Evolutionary conservation across 225 moss, liverwort and hornwort species (phyloP).

Genomic region (Polytrichum formosum): DNA sequence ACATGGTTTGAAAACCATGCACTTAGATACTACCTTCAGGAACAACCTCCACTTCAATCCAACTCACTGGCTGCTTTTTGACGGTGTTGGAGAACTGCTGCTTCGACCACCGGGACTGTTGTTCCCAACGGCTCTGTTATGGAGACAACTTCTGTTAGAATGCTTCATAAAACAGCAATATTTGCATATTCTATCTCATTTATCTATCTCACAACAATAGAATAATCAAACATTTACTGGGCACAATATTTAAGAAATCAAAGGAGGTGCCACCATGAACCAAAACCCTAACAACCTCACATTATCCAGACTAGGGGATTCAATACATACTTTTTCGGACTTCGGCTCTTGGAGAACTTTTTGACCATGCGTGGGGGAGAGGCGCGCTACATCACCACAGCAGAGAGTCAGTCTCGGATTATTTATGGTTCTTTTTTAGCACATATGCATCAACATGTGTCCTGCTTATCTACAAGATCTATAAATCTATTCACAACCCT

Average conservation of each 20-base stretch:
- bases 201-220: too few species aligned
- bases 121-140: slow-evolving; percentile 52
- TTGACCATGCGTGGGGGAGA: slow-evolving; percentile 62
- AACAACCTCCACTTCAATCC: slow-evolving; percentile 19
- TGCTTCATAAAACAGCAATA: neutral
- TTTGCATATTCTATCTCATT: too few species aligned
- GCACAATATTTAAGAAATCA: too few species aligned
- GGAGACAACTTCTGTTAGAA: neutral
- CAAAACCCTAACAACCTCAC: too few species aligned
- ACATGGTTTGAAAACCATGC: neutral
- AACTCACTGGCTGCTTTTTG: slow-evolving; percentile 77
- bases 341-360: slow-evolving; percentile 80
- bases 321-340: slow-evolving; percentile 71
- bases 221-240: too few species aligned
- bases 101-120: slow-evolving; percentile 80
- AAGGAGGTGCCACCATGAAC: too few species aligned
- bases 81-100: slow-evolving; percentile 79
- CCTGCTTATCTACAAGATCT: too few species aligned
- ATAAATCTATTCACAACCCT: too few species aligned
- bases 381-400: slow-evolving; percentile 30
- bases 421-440: neutral
- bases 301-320: neutral
- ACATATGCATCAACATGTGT: too few species aligned
- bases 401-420: too few species aligned
- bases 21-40: slow-evolving; percentile 24